These are phyloP conservation scores for Lactarius sp. DNA, from an alignment of 768 basidiomycete species.

Conservation along the genomic window DNA sequence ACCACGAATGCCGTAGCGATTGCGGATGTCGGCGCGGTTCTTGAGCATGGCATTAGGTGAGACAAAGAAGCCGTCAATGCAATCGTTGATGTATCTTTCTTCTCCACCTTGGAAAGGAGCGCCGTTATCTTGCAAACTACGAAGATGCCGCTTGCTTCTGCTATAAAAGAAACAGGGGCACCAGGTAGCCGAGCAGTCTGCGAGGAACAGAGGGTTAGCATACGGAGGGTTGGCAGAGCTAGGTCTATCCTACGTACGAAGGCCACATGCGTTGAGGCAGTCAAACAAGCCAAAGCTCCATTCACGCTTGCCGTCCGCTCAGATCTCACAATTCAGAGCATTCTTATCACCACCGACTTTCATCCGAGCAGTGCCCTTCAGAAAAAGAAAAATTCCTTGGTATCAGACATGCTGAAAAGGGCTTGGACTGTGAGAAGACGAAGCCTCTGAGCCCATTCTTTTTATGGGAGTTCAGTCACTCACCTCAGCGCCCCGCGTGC, in stretches of 20 bases:
- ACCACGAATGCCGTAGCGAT: not conserved
- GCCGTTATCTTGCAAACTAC: conserved; percentile 36
- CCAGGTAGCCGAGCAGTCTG: conserved; percentile 37
- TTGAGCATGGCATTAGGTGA: not conserved
- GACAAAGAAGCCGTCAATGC: not conserved
- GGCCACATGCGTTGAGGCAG: conserved; percentile 19
- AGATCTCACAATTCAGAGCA: conserved; percentile 27
- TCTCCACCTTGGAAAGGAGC: conserved; percentile 29
- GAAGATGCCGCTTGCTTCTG: conserved; percentile 38
- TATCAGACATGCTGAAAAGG: not conserved
- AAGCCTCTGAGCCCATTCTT: no score
- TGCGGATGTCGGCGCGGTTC: not conserved
- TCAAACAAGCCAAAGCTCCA: conserved; percentile 31
- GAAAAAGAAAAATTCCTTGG: not conserved
- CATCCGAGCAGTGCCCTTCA: conserved; percentile 1
- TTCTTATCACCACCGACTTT: conserved; percentile 24
- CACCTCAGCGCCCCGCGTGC: no score
- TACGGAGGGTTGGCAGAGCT: conserved; percentile 10
- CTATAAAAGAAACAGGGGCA: conserved; percentile 41
- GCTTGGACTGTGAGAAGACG: no score
- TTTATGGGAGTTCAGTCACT: no score
- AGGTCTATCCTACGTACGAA: not conserved
- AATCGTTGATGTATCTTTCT: not conserved
- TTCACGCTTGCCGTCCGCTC: conserved; percentile 1
- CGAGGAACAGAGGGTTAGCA: not conserved